phyloP scores from a whole-genome alignment of 2,329 filamentous ascomycete species.

The Rutstroemia sp. region DNA sequence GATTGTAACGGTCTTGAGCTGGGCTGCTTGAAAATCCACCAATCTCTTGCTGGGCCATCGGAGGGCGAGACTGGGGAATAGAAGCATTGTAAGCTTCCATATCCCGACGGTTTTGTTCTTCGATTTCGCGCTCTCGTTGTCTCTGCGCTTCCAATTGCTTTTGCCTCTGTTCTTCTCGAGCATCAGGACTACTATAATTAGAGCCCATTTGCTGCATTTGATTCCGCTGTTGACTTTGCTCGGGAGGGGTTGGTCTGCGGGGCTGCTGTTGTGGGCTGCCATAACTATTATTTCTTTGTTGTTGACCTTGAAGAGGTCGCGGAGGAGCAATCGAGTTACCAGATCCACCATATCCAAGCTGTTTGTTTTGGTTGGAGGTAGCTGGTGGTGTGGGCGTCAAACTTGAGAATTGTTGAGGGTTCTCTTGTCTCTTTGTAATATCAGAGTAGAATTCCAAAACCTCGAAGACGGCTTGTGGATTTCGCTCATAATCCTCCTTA shows the following conservation, averaged over 20 bases:
- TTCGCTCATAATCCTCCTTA: slow-evolving; percentile 97
- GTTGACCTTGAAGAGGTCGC: slow-evolving; percentile 49
- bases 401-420: slow-evolving; percentile 61
- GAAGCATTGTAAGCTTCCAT: slow-evolving; percentile 86
- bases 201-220: slow-evolving; percentile 51
- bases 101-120: slow-evolving; percentile 66
- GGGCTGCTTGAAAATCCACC: slow-evolving; percentile 48
- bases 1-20: slow-evolving; percentile 66
- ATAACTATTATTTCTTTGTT: slow-evolving; percentile 37
- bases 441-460: slow-evolving; percentile 82
- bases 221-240: slow-evolving; percentile 34
- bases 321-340: slow-evolving; percentile 58
- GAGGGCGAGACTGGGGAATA: slow-evolving; percentile 71
- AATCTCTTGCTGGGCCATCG: slow-evolving; percentile 83
- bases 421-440: slow-evolving; percentile 67
- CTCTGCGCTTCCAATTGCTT: slow-evolving; percentile 53
- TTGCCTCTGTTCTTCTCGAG: slow-evolving; percentile 48
- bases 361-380: slow-evolving; percentile 50
- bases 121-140: slow-evolving; percentile 45
- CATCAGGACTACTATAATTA: slow-evolving; percentile 46
- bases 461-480: slow-evolving; percentile 79
- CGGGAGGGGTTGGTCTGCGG: slow-evolving; percentile 38
- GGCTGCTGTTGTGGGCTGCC: slow-evolving; percentile 22
- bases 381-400: slow-evolving; percentile 58
- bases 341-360: slow-evolving; percentile 48